Evolutionary conservation across 371 early-diverging fungal species (phyloP), one percentile per base, ranked within the genome.

Genomic region (Mucor velutinosus): DNA sequence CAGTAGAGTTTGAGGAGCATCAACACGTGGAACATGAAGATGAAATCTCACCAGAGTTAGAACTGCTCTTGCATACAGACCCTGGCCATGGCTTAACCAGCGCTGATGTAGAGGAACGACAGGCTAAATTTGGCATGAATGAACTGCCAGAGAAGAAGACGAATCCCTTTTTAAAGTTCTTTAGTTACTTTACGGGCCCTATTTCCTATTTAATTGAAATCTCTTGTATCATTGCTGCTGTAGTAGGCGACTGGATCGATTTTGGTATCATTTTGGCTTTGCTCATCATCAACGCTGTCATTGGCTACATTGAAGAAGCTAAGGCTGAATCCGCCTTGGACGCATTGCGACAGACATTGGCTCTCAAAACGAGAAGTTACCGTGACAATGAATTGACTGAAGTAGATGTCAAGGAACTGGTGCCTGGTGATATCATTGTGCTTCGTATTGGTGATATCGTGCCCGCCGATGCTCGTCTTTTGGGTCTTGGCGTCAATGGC

Each of bases 391-490:
- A 85, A 65, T 81, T 95, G 55, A 76, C 83, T 58, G 95, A 95
- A 66, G 82, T 95, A 15, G 92, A 93, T 27, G 89, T 95, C 21
- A 78, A 77, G 55, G 82, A 86, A 17, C 81, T 95, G 8, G 90
- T 93, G 11, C 94, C 95, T 4, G 97, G 96, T 61, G 97, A 98
- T 75, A 74, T 97, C 30, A 87, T 98, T 62, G 89, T 91, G 12
- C 86, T 97, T 19, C 92, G 94, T 49, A 82, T 95, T 51, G 98
- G 98, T 61, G 96, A 96, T 75, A 95, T 95, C 71, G 81, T 97
- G 43, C 96, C 97, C 32, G 98, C 97, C 32, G 98, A 98, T 72
- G 91, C 85, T 51, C 86, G 90, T 19, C 77, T 96, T 25, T 84
- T 97, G 60, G 95, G 97, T 19, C 81, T 94, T 58, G 93, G 89